Evolutionary conservation across 257 asterid species (phyloP).

Genomic region (Solanum dulcamara): DNA sequence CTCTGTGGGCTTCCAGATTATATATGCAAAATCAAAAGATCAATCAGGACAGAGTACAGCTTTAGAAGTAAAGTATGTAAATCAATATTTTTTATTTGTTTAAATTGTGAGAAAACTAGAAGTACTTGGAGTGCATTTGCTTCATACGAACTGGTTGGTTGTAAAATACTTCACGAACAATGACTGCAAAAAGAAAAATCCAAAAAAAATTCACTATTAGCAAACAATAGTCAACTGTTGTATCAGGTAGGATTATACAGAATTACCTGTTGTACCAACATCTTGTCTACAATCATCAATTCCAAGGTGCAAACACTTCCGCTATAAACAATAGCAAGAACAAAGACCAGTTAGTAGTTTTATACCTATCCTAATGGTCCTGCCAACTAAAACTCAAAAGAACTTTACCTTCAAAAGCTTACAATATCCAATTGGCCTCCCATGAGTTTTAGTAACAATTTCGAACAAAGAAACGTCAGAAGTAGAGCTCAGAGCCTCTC

Average conservation of each 20-base stretch:
- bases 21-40: slow-evolving; percentile 14
- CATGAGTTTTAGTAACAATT: slow-evolving; percentile 66
- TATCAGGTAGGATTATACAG: neutral
- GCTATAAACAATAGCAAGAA: slow-evolving; percentile 28
- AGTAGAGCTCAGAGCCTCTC: slow-evolving; percentile 81
- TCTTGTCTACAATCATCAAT: slow-evolving; percentile 61
- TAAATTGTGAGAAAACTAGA: neutral
- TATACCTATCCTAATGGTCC: neutral
- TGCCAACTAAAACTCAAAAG: neutral
- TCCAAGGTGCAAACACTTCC: slow-evolving; percentile 71
- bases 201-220: neutral
- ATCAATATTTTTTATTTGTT: neutral
- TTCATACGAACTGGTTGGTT: slow-evolving; percentile 94
- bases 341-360: neutral
- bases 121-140: slow-evolving; percentile 73
- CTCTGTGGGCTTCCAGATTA: slow-evolving; percentile 50
- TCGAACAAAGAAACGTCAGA: slow-evolving; percentile 76
- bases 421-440: slow-evolving; percentile 87
- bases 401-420: slow-evolving; percentile 64
- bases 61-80: neutral
- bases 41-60: slow-evolving; percentile 10
- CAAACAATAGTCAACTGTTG: neutral
- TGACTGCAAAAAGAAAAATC: slow-evolving; percentile 33
- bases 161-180: slow-evolving; percentile 68
- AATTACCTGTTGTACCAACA: slow-evolving; percentile 76